phyloP scores from a whole-genome alignment of 1,284 basidiomycete genomes.

The Sphaerobolus stellatus region DNA sequence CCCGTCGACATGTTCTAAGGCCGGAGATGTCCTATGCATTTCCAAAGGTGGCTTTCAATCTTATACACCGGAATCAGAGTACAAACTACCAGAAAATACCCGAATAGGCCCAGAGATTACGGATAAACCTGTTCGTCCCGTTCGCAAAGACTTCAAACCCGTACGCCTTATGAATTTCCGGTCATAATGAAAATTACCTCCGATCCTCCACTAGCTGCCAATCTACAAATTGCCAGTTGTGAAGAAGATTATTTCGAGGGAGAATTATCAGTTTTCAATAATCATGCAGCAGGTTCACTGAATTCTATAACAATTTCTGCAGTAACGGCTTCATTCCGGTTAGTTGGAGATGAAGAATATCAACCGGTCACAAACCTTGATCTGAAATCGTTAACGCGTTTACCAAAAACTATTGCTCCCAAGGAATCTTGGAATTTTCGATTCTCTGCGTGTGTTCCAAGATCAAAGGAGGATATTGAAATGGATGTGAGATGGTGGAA shows the following conservation, averaged over 20 bases:
- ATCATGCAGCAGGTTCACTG: not conserved
- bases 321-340: slow-evolving; percentile 1
- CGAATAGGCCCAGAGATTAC: slow-evolving; percentile 1
- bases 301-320: slow-evolving; percentile 9
- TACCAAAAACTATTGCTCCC: slow-evolving; percentile 4
- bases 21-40: slow-evolving; percentile 3
- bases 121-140: not conserved
- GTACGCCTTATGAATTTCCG: not conserved
- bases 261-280: slow-evolving; percentile 7
- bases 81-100: not conserved
- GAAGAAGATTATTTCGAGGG: slow-evolving; percentile 1
- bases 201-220: slow-evolving; percentile 8
- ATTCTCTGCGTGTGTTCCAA: slow-evolving; percentile 1
- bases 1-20: not conserved
- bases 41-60: slow-evolving; percentile 5
- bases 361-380: not conserved
- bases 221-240: not conserved
- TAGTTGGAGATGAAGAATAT: slow-evolving; percentile 6
- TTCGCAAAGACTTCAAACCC: slow-evolving; percentile 9
- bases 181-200: slow-evolving; percentile 8
- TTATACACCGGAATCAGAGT: slow-evolving; percentile 2
- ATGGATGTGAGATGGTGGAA: slow-evolving; percentile 1
- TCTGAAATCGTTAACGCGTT: not conserved
- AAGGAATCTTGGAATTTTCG: slow-evolving; percentile 1
- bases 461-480: slow-evolving; percentile 1